Evolutionary conservation across 768 basidiomycete species (phyloP), one percentile per base, ranked within the genome.

Genomic region (Artomyces pyxidatus): DNA sequence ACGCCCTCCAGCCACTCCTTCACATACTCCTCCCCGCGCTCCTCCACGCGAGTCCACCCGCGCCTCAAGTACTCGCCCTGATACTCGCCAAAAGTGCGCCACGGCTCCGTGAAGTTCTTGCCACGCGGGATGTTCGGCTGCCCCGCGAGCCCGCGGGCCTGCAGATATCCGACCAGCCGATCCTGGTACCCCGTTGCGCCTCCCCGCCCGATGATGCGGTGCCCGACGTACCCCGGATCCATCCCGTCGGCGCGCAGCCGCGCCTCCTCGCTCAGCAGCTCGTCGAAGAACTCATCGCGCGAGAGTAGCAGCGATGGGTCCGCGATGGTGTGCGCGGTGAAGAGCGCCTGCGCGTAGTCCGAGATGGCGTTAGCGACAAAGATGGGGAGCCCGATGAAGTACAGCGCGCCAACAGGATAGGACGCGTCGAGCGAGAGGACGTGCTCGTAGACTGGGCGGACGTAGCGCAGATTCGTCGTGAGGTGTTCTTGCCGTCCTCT

Each of bases 401-500:
- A 68, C 21, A 81, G 71, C 14, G 78, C 75, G 32, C 70, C 77
- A 2, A 69, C 59, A 1, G 78, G 79, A 45, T 75, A 64, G 7
- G 61, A 58, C 4, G 71, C 57, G n/a, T 70, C 68, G 37, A 80
- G 62, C 12, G 74, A 75, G 53, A 83, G 71, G 22, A 80, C 71
- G 59, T 79, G 75, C 23, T 64, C 59, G 57, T 77, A 68, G 5
- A 81, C 60, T 1, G 81, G 80, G 59, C 75, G 77, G 35, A 82
- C 70, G 56, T 81, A 78, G 1, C 67, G 68, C 19, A 68, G 57
- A 61, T 81, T 83, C 26, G 68, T 75, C 16, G 70, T 67, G 27
- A 81, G 68, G 32, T 42, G 42, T 10, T 12, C 35, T 35, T 41
- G 26, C 28, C 7, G 25, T 21, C 10, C 26, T 19, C 22, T 19